Percentiles rank a stretch among this genome's conserved stretches.
Evolutionary conservation across 2,329 filamentous ascomycete species (phyloP).

Genomic region (Paecilomyces variotii): DNA sequence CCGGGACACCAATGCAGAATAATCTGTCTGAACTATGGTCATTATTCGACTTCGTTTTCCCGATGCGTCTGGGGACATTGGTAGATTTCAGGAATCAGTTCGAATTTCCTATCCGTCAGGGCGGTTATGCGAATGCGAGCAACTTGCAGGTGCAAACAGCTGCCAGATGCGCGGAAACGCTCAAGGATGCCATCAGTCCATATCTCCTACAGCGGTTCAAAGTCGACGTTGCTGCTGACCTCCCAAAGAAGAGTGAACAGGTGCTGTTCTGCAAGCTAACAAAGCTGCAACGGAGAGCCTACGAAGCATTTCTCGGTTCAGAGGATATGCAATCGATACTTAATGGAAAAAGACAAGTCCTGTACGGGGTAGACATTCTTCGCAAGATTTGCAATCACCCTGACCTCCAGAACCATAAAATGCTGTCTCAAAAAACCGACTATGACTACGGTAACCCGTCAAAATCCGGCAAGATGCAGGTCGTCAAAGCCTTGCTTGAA

Average conservation of each 20-base stretch:
- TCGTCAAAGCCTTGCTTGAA: constrained; percentile 77
- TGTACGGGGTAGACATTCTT: constrained; percentile 85
- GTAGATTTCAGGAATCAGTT: constrained; percentile 88
- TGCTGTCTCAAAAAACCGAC: constrained; percentile 49
- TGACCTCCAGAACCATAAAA: constrained; percentile 67
- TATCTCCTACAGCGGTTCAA: constrained; percentile 91
- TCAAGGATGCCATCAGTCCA: constrained; percentile 89
- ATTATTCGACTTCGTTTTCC: constrained; percentile 93
- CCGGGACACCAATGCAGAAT: constrained; percentile 96
- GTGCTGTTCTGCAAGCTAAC: constrained; percentile 95
- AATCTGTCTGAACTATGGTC: constrained; percentile 95
- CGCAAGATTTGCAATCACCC: constrained; percentile 98
- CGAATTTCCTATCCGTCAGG: constrained; percentile 85
- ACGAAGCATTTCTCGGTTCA: constrained; percentile 72
- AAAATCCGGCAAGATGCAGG: constrained; percentile 92
- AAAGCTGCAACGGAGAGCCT: constrained; percentile 66
- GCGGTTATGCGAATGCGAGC: constrained; percentile 90
- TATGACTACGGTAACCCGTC: constrained; percentile 70
- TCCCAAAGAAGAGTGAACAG: constrained; percentile 93
- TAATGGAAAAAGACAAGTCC: constrained; percentile 63
- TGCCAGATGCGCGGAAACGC: constrained; percentile 82
- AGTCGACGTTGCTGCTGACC: constrained; percentile 82
- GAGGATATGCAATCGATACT: constrained; percentile 80
- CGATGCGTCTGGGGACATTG: constrained; percentile 86
- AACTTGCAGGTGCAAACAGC: constrained; percentile 93